Conservation (phyloP, 306 rosid species). For the Ziziphus jujuba region DNA sequence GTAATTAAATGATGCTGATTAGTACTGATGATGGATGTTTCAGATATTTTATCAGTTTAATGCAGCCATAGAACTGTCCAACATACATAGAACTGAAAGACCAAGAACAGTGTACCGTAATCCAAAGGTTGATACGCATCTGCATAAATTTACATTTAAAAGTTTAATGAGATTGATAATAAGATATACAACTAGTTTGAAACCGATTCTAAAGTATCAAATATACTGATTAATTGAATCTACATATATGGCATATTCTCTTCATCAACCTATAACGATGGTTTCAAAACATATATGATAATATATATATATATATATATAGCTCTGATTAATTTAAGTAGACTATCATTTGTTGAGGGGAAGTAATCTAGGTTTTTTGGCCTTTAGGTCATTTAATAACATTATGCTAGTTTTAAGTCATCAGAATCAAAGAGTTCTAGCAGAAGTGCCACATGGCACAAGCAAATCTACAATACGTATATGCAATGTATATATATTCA, state of each 20-base stretch:
- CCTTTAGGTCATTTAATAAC: no score
- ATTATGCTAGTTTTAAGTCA: no score
- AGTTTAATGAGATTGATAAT: background rate
- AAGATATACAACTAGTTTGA: no score
- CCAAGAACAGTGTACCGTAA: conserved; percentile 54
- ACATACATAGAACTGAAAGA: conserved; percentile 26
- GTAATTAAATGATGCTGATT: background rate
- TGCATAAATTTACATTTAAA: conserved; percentile 29
- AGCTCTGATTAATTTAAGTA: conserved; percentile 23
- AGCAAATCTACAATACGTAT: no score
- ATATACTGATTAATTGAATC: conserved; percentile 7
- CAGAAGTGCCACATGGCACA: no score
- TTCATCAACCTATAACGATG: no score
- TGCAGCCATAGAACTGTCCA: conserved; percentile 32
- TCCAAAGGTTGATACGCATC: conserved; percentile 54
- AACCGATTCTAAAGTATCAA: no score
- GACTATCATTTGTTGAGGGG: no score
- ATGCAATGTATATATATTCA: no score
- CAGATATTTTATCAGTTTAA: conserved; percentile 33
- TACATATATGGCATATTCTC: background rate
- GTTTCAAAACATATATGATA: no score
- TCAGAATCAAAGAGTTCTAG: no score
- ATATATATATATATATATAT: background rate
- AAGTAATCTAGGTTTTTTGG: no score
- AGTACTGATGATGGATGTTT: conserved; percentile 8